phyloP scores from a whole-genome alignment of 805 yeast species.

The Peterozyma toletana region DNA sequence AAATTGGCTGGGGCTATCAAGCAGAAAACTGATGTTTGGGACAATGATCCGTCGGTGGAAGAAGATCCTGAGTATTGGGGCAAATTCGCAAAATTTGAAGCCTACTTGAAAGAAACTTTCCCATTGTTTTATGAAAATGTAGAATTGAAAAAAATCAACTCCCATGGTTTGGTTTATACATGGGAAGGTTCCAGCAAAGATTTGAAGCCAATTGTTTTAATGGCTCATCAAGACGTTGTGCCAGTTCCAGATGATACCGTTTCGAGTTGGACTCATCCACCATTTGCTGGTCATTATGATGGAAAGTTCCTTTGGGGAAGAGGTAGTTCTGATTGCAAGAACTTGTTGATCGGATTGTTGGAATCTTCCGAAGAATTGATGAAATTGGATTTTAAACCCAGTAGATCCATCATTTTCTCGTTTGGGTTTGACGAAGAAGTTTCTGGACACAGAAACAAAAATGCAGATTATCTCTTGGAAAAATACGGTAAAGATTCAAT shows the following conservation, averaged over 20 bases:
- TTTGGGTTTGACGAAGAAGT: slow-evolving; percentile 48
- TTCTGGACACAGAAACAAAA: slow-evolving; percentile 28
- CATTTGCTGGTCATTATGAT: slow-evolving; percentile 30
- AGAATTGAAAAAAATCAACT: slow-evolving; percentile 30
- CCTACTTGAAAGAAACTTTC: slow-evolving; percentile 30
- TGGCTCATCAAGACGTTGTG: slow-evolving; percentile 48
- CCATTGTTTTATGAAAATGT: slow-evolving; percentile 27
- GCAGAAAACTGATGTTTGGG: slow-evolving; percentile 59
- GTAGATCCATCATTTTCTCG: slow-evolving; percentile 35
- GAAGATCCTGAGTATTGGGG: slow-evolving; percentile 43
- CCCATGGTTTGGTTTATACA: slow-evolving; percentile 35
- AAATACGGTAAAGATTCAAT: slow-evolving; percentile 35
- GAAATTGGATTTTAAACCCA: slow-evolving; percentile 28
- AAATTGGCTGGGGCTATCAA: slow-evolving; percentile 52
- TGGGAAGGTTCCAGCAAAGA: slow-evolving; percentile 33
- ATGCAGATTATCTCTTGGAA: slow-evolving; percentile 25
- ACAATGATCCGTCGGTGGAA: slow-evolving; percentile 39
- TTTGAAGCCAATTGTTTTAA: slow-evolving; percentile 36
- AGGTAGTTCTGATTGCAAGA: slow-evolving; percentile 36
- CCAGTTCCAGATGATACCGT: slow-evolving; percentile 36
- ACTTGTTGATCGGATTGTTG: slow-evolving; percentile 31
- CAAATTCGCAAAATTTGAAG: slow-evolving; percentile 25
- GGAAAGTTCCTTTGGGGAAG: slow-evolving; percentile 31
- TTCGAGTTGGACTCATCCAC: slow-evolving; percentile 29
- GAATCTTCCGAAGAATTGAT: slow-evolving; percentile 23